Evolutionary conservation across 2,329 filamentous ascomycete species (phyloP).

Genomic region (Lasiodiplodia gonubiensis): DNA sequence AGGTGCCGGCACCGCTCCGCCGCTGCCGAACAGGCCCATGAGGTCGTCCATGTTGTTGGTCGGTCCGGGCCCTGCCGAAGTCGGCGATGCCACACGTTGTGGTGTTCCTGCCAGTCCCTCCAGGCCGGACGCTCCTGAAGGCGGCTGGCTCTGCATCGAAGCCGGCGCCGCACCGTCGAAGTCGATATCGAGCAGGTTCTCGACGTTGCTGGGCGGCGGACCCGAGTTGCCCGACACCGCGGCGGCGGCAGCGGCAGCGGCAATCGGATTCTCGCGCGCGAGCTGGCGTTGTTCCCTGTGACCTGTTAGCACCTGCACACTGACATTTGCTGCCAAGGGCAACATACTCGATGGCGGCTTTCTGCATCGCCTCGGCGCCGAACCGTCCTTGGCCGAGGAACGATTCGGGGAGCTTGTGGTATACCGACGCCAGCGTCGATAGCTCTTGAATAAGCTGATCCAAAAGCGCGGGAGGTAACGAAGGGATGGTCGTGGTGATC

Average conservation of each 20-base stretch:
- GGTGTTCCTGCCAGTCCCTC: conserved; percentile 68
- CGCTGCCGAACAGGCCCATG: conserved; percentile 70
- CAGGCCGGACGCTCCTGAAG: conserved; percentile 55
- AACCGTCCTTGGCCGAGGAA: conserved; percentile 95
- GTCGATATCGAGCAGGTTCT: conserved; percentile 95
- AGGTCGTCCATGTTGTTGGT: conserved; percentile 79
- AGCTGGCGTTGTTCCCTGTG: conserved; percentile 80
- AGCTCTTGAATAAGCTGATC: conserved; percentile 91
- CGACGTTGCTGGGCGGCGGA: conserved; percentile 74
- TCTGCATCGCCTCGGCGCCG: conserved; percentile 91
- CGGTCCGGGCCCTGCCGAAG: conserved; percentile 50
- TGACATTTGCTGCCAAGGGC: background rate
- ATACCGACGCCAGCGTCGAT: conserved; percentile 93
- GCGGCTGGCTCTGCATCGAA: conserved; percentile 72
- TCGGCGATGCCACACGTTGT: conserved; percentile 70
- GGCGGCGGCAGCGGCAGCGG: conserved; percentile 76
- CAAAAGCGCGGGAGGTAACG: conserved; percentile 79
- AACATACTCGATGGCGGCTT: conserved; percentile 82
- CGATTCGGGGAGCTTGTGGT: conserved; percentile 98
- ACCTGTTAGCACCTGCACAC: conserved; percentile 41
- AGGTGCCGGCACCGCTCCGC: conserved; percentile 42
- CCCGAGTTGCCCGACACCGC: conserved; percentile 63
- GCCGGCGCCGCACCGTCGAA: conserved; percentile 93
- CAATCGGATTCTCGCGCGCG: conserved; percentile 90
- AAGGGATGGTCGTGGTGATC: conserved; percentile 92